phyloP scores from a whole-genome alignment of 805 yeast genomes.

The Citeromyces nyonsensis region DNA sequence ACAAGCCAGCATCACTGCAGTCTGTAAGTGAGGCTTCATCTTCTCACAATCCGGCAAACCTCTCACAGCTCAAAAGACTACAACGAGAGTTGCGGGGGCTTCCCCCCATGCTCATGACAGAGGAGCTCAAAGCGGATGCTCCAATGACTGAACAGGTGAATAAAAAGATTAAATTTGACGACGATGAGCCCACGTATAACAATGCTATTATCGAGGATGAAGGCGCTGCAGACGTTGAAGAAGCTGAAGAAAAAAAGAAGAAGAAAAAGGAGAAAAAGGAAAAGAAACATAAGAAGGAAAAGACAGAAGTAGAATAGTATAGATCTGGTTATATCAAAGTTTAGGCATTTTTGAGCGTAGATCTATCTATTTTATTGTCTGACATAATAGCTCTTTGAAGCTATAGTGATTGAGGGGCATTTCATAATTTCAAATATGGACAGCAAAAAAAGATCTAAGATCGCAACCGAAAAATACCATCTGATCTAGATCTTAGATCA shows the following conservation, averaged over 20 bases:
- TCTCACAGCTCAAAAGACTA: slow-evolving; percentile 17
- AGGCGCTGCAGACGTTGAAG: neutral
- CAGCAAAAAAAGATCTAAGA: no score
- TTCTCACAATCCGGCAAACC: slow-evolving; percentile 12
- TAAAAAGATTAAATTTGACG: slow-evolving; percentile 4
- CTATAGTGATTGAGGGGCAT: no score
- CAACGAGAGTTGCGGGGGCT: slow-evolving; percentile 20
- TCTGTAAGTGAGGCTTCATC: slow-evolving; percentile 6
- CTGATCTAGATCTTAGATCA: no score
- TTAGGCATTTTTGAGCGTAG: no score
- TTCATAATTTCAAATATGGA: no score
- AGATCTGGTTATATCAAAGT: no score
- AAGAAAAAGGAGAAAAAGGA: neutral
- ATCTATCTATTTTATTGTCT: no score
- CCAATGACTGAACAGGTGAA: slow-evolving; percentile 1
- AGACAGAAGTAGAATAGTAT: neutral
- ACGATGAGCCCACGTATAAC: slow-evolving; percentile 1
- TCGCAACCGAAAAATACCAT: no score
- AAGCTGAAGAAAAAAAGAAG: neutral
- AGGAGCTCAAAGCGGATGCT: neutral
- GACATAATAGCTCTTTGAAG: no score
- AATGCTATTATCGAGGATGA: neutral
- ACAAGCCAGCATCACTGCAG: slow-evolving; percentile 4
- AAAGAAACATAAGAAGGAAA: neutral
- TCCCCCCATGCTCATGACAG: slow-evolving; percentile 16